Percentiles rank a stretch among this genome's conserved stretches.
phyloP scores from a whole-genome alignment of 2,329 filamentous ascomycete genomes.

The Cercospora sesami region DNA sequence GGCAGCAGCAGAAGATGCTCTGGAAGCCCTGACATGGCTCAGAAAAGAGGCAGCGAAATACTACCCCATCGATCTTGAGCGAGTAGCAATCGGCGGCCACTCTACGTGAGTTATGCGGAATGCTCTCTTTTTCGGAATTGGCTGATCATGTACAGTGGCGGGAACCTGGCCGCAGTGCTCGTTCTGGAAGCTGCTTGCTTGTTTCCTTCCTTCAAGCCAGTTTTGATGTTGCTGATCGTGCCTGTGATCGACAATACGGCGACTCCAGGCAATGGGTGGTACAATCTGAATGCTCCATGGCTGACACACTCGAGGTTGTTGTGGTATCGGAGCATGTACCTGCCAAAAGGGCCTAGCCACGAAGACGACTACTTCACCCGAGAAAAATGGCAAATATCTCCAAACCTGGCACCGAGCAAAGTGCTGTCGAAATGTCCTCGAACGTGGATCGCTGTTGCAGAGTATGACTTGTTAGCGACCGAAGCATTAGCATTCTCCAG shows the following conservation, averaged over 20 bases:
- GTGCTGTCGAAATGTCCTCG: constrained; percentile 23
- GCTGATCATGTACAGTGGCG: constrained; percentile 17
- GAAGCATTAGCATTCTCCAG: constrained; percentile 26
- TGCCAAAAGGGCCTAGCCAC: constrained; percentile 13
- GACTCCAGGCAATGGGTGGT: constrained; percentile 26
- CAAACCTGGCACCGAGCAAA: constrained; percentile 25
- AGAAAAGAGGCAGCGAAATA: constrained; percentile 20
- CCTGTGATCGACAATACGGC: constrained; percentile 27
- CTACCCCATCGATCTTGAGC: constrained; percentile 20
- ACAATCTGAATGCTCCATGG: constrained; percentile 27
- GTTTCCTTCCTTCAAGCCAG: constrained; percentile 23
- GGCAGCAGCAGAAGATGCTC: constrained; percentile 45
- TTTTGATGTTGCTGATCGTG: constrained; percentile 23
- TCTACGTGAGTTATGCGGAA: constrained; percentile 15
- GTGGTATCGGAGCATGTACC: constrained; percentile 28
- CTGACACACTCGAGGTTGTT: constrained; percentile 23
- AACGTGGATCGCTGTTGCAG: constrained; percentile 28
- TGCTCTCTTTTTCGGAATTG: background rate
- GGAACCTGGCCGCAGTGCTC: constrained; percentile 25
- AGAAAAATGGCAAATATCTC: constrained; percentile 28
- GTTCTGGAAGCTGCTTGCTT: constrained; percentile 28
- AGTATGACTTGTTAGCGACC: constrained; percentile 25
- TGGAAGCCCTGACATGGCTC: constrained; percentile 48
- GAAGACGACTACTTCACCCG: constrained; percentile 3
- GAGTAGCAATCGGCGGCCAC: constrained; percentile 25